phyloP scores from a whole-genome alignment of 2,329 filamentous ascomycete species.

The Chaetomium olivaceum region DNA sequence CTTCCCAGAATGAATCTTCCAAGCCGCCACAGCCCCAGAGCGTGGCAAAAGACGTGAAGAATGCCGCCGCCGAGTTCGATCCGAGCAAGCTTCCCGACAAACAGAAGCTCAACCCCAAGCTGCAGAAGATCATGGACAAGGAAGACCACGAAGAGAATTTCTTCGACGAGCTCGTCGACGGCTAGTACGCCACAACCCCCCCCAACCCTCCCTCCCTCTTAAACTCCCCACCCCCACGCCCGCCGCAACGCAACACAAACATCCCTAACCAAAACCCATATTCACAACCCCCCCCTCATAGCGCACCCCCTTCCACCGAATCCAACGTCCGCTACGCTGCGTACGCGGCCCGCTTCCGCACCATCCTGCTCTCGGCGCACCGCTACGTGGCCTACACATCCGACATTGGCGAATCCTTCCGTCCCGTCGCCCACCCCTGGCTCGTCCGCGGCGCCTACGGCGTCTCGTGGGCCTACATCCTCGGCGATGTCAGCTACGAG shows the following conservation, averaged over 20 bases:
- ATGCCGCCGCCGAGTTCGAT: constrained; percentile 37
- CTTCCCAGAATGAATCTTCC: constrained; percentile 23
- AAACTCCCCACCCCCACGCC: background rate
- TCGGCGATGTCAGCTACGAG: constrained; percentile 88
- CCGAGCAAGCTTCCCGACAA: constrained; percentile 47
- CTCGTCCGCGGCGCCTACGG: constrained; percentile 83
- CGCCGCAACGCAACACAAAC: constrained; percentile 12
- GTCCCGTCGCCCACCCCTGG: constrained; percentile 84
- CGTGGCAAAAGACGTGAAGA: constrained; percentile 32
- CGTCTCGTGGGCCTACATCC: constrained; percentile 87
- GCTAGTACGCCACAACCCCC: constrained; percentile 62
- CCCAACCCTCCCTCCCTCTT: background rate
- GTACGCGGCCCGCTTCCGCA: constrained; percentile 82
- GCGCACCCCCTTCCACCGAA: constrained; percentile 77
- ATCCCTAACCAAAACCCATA: constrained; percentile 17
- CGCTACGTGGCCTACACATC: constrained; percentile 97
- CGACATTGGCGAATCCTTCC: constrained; percentile 94
- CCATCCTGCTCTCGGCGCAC: constrained; percentile 85
- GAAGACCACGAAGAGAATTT: constrained; percentile 67
- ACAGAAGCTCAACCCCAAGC: constrained; percentile 54
- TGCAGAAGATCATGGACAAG: constrained; percentile 61
- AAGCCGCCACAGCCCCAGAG: constrained; percentile 35
- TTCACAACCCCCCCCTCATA: constrained; percentile 38
- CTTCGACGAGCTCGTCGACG: constrained; percentile 75
- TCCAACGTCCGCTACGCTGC: constrained; percentile 86